phyloP scores from a whole-genome alignment of 345 rosid genomes.

The Populus euphratica region DNA sequence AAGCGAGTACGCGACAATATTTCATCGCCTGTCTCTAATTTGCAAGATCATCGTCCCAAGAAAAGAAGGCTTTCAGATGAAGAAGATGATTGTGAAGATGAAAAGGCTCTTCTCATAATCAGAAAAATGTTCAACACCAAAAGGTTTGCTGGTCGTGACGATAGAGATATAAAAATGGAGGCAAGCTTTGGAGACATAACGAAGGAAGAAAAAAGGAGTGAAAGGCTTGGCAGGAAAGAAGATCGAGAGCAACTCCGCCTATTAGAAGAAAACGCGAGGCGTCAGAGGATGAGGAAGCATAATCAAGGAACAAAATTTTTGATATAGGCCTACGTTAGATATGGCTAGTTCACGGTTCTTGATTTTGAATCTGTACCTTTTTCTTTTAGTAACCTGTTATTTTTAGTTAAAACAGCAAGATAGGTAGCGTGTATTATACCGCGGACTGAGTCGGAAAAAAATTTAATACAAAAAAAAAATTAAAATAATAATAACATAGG shows the following conservation, averaged over 20 bases:
- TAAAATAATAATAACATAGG: too few species aligned
- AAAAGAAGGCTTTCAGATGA: conserved; percentile 32
- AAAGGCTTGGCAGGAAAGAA: conserved; percentile 53
- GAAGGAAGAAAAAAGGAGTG: conserved; percentile 69
- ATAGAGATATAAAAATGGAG: conserved; percentile 68
- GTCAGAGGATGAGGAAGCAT: conserved; percentile 36
- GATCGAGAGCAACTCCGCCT: conserved; percentile 52
- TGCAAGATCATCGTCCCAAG: conserved; percentile 17
- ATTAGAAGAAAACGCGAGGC: conserved; percentile 60
- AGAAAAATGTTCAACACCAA: conserved; percentile 52
- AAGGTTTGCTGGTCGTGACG: conserved; percentile 37
- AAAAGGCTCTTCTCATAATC: conserved; percentile 38
- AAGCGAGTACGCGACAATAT: too few species aligned
- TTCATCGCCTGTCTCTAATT: too few species aligned
- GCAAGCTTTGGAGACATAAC: conserved; percentile 61
- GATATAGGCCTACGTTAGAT: too few species aligned
- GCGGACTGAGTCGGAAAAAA: too few species aligned
- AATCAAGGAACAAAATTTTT: conserved; percentile 18
- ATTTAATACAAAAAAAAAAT: too few species aligned
- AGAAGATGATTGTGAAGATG: conserved; percentile 28
- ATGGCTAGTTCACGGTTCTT: too few species aligned
- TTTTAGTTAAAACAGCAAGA: too few species aligned
- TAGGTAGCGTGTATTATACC: too few species aligned
- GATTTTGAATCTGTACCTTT: too few species aligned
- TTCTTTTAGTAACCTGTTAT: too few species aligned